Evolutionary conservation across 176 grass and related monocot species (phyloP).

Genomic region (Carex cristatella): DNA sequence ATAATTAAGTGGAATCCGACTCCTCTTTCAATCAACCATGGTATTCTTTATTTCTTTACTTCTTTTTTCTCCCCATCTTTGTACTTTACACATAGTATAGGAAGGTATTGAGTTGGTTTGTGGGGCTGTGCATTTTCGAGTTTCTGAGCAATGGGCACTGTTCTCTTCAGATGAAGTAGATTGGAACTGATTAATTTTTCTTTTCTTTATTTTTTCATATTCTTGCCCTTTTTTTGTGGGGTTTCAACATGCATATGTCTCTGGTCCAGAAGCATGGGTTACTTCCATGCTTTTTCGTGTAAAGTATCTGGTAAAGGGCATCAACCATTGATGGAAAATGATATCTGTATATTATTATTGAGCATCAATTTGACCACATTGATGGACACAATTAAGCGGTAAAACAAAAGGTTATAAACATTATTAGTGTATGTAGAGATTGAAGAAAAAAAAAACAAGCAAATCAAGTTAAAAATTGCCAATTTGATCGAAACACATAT

Average conservation of each 20-base stretch:
- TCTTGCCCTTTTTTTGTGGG: not conserved
- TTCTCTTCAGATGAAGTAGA: not conserved
- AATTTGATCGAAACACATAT: not conserved
- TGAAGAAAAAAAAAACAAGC: not conserved
- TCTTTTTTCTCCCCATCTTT: not conserved
- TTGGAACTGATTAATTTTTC: not conserved
- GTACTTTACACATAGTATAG: constrained; percentile 18
- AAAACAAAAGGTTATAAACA: not conserved
- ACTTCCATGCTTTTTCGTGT: not conserved
- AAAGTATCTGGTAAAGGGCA: constrained; percentile 11
- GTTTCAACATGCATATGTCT: constrained; percentile 11
- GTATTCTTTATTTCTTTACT: not conserved
- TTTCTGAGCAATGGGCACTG: constrained; percentile 2
- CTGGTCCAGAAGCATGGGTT: constrained; percentile 20
- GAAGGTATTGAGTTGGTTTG: not conserved
- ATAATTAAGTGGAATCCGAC: constrained; percentile 14
- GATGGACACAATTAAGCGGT: constrained; percentile 6
- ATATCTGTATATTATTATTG: not conserved
- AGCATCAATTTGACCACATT: constrained; percentile 8
- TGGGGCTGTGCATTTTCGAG: constrained; percentile 6
- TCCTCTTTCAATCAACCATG: constrained; percentile 7
- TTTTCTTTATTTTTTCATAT: not conserved
- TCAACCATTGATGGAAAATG: constrained; percentile 3
- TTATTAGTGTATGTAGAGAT: not conserved
- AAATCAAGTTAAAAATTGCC: not conserved